Evolutionary conservation across 2,329 filamentous ascomycete species (phyloP).

Genomic region (Xylogone sp.): DNA sequence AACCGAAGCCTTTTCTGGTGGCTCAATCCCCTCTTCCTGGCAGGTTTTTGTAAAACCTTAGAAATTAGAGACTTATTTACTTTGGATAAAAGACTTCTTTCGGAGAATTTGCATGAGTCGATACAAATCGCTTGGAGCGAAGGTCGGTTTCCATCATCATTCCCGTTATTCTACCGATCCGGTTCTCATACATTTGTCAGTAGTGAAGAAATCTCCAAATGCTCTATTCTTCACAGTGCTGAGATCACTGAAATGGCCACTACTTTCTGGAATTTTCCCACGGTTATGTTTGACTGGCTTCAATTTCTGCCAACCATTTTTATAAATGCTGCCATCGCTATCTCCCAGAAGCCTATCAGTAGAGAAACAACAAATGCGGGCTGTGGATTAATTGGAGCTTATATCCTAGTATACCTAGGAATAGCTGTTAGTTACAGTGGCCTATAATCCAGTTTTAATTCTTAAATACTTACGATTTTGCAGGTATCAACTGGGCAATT

Average conservation of each 20-base stretch:
- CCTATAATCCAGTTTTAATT: slow-evolving; percentile 4
- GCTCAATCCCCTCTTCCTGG: background rate
- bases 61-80: background rate
- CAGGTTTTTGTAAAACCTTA: background rate
- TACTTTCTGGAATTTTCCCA: too few species aligned
- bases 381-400: slow-evolving; percentile 19
- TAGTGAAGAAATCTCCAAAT: too few species aligned
- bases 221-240: too few species aligned
- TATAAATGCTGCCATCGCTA: slow-evolving; percentile 11
- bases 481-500: slow-evolving; percentile 5
- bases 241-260: too few species aligned
- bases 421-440: slow-evolving; percentile 10
- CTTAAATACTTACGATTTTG: slow-evolving; percentile 13
- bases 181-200: too few species aligned
- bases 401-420: slow-evolving; percentile 17
- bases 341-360: slow-evolving; percentile 1
- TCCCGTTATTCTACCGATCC: too few species aligned
- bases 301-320: slow-evolving; percentile 14
- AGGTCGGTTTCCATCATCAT: too few species aligned
- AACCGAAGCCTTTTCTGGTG: slow-evolving; percentile 1
- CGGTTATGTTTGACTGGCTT: slow-evolving; percentile 9
- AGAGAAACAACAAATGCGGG: slow-evolving; percentile 6
- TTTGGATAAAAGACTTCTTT: background rate
- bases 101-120: background rate
- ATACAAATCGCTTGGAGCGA: too few species aligned